Conservation (phyloP, 495 filamentous ascomycete genomes). For the Beverwykella pulmonaria region DNA sequence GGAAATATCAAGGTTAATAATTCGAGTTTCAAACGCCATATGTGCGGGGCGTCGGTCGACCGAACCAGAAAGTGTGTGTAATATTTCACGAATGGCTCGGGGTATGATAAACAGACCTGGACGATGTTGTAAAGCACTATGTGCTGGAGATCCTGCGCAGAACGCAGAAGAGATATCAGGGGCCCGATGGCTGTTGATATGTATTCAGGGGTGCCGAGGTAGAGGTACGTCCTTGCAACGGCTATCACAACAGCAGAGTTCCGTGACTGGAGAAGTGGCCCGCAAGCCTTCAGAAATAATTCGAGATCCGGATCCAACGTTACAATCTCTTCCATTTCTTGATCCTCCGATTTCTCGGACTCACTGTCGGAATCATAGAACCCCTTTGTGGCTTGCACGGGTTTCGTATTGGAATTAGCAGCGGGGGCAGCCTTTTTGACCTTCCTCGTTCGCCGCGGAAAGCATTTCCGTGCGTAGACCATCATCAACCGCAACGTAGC, state of each 20-base stretch:
- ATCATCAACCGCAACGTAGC: slow-evolving; percentile 79
- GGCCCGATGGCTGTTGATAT: slow-evolving; percentile 74
- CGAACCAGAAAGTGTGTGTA: slow-evolving; percentile 84
- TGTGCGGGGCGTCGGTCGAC: slow-evolving; percentile 74
- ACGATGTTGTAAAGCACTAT: slow-evolving; percentile 93
- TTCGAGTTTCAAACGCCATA: slow-evolving; percentile 90
- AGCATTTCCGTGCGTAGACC: slow-evolving; percentile 83
- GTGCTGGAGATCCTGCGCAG: slow-evolving; percentile 81
- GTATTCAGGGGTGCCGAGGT: slow-evolving; percentile 76
- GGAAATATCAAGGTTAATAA: slow-evolving; percentile 87
- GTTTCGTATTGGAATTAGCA: slow-evolving; percentile 10
- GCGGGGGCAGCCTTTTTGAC: slow-evolving; percentile 52
- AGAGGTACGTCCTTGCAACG: slow-evolving; percentile 79
- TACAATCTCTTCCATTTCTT: slow-evolving; percentile 53
- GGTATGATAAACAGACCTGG: slow-evolving; percentile 72
- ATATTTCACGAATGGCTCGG: slow-evolving; percentile 79
- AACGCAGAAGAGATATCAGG: slow-evolving; percentile 79
- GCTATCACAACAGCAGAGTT: slow-evolving; percentile 92
- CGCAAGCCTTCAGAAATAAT: slow-evolving; percentile 76
- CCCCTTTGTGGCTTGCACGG: slow-evolving; percentile 51
- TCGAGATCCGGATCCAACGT: slow-evolving; percentile 82
- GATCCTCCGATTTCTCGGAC: slow-evolving; percentile 11
- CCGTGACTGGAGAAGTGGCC: slow-evolving; percentile 82
- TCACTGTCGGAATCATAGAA: slow-evolving; percentile 68
- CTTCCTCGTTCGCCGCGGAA: slow-evolving; percentile 68